phyloP scores from a whole-genome alignment of 129 eudicot species.

The Helichrysum umbraculigerum region DNA sequence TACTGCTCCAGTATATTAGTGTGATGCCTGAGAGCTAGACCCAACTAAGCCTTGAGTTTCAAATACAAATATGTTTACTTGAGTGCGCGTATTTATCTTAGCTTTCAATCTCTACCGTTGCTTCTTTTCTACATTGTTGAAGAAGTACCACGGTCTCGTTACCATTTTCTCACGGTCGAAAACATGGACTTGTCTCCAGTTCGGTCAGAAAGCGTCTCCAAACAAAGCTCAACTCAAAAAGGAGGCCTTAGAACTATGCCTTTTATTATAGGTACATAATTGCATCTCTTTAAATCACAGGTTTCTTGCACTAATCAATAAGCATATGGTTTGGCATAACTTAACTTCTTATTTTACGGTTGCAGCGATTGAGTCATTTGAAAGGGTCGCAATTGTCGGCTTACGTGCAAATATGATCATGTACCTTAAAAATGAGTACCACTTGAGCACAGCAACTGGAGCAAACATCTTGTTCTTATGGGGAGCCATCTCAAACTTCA shows the following conservation, averaged over 20 bases:
- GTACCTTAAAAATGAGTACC: conserved; percentile 48
- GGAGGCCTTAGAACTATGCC: conserved; percentile 77
- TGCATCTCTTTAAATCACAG: neutral
- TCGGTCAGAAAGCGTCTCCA: conserved; percentile 21
- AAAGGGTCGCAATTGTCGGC: conserved; percentile 62
- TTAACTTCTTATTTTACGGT: neutral
- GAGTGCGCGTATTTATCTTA: neutral
- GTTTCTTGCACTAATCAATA: neutral
- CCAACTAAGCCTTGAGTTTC: no score
- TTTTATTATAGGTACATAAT: conserved; percentile 47
- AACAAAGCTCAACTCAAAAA: conserved; percentile 15
- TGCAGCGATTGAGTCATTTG: conserved; percentile 65
- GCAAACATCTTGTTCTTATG: conserved; percentile 56
- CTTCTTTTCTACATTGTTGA: neutral
- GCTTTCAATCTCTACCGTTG: neutral
- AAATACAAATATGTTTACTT: no score
- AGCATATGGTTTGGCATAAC: neutral
- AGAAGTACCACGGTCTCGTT: neutral
- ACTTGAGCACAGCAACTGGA: conserved; percentile 43
- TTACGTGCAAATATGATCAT: conserved; percentile 63
- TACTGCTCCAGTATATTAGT: no score
- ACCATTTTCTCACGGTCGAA: neutral
- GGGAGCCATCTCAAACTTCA: conserved; percentile 56
- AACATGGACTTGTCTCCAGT: conserved; percentile 32
- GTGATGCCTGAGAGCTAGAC: no score